Evolutionary conservation across 495 filamentous ascomycete species (phyloP).

Genomic region (Talaromyces nanjingensis): DNA sequence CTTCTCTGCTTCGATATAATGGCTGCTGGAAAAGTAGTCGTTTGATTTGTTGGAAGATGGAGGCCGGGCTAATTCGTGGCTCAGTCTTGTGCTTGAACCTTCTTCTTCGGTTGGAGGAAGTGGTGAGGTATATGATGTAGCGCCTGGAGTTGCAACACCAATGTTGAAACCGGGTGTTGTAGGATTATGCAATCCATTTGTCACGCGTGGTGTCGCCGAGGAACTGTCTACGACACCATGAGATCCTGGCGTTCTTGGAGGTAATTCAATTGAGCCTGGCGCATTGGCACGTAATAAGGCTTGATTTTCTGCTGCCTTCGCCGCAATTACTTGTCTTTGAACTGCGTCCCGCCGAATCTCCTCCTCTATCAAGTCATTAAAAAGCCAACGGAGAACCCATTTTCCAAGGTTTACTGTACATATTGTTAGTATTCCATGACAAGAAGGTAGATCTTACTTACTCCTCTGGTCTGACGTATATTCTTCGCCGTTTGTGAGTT

Average conservation of each 20-base stretch:
- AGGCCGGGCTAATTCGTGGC: slow-evolving; percentile 37
- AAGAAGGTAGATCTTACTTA: slow-evolving; percentile 35
- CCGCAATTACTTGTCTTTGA: slow-evolving; percentile 60
- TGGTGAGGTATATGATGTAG: slow-evolving; percentile 27
- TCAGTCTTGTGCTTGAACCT: slow-evolving; percentile 29
- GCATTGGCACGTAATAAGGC: slow-evolving; percentile 47
- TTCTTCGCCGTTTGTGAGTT: slow-evolving; percentile 62
- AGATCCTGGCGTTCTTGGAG: slow-evolving; percentile 41
- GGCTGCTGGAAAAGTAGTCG: slow-evolving; percentile 59
- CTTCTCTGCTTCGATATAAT: slow-evolving; percentile 26
- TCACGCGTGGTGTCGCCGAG: slow-evolving; percentile 55
- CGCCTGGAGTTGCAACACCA: slow-evolving; percentile 65
- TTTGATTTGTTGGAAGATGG: slow-evolving; percentile 42
- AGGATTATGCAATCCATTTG: slow-evolving; percentile 50
- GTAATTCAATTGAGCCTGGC: slow-evolving; percentile 63
- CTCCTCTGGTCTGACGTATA: slow-evolving; percentile 93
- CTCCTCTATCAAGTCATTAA: slow-evolving; percentile 81
- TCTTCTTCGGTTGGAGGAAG: slow-evolving; percentile 47
- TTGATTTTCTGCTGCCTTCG: slow-evolving; percentile 49
- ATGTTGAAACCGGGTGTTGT: slow-evolving; percentile 73
- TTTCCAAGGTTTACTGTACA: slow-evolving; percentile 84
- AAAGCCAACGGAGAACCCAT: slow-evolving; percentile 92
- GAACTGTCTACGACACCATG: slow-evolving; percentile 44
- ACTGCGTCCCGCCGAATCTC: slow-evolving; percentile 74
- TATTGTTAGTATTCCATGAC: slow-evolving; percentile 13